Evolutionary conservation across 1,284 basidiomycete species (phyloP).

Genomic region (Filobasidium uniguttulatum): DNA sequence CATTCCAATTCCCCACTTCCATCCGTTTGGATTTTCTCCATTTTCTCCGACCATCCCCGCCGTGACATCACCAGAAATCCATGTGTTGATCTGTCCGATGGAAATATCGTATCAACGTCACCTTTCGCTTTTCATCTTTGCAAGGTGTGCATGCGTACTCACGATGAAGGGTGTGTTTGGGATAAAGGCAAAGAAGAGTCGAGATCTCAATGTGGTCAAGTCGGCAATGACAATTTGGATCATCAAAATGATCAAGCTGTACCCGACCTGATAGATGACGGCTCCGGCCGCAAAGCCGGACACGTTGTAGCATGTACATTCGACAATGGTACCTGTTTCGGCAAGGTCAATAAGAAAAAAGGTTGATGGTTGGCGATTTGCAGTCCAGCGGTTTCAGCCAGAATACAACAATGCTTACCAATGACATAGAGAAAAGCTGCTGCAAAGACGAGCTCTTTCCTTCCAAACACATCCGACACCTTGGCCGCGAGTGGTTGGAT

Average conservation of each 20-base stretch:
- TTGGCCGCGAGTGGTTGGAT: conserved; percentile 30
- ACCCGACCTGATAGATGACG: conserved; percentile 31
- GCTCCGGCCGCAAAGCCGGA: conserved; percentile 32
- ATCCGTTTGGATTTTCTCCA: no score
- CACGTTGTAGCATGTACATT: conserved; percentile 28
- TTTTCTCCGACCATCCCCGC: conserved; percentile 20
- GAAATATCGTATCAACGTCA: no score
- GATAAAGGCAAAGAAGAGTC: conserved; percentile 37
- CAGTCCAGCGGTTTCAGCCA: no score
- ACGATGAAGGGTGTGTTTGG: conserved; percentile 36
- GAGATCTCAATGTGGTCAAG: conserved; percentile 34
- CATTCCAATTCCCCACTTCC: conserved; percentile 36
- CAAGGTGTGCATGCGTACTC: background rate
- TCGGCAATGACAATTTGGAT: conserved; percentile 39
- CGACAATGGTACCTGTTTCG: conserved; percentile 35
- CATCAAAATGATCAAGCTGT: conserved; percentile 25
- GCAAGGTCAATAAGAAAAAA: no score
- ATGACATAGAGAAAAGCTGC: conserved; percentile 33
- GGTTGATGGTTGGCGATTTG: no score
- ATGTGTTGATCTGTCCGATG: conserved; percentile 35
- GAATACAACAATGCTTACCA: no score
- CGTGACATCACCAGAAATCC: conserved; percentile 35
- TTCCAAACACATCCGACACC: conserved; percentile 35
- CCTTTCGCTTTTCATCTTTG: no score
- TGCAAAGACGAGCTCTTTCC: conserved; percentile 31